Percentiles rank a stretch among this genome's conserved stretches.
Evolutionary conservation across 257 asterid genomes (phyloP).

Genomic region (Linaria vulgaris): DNA sequence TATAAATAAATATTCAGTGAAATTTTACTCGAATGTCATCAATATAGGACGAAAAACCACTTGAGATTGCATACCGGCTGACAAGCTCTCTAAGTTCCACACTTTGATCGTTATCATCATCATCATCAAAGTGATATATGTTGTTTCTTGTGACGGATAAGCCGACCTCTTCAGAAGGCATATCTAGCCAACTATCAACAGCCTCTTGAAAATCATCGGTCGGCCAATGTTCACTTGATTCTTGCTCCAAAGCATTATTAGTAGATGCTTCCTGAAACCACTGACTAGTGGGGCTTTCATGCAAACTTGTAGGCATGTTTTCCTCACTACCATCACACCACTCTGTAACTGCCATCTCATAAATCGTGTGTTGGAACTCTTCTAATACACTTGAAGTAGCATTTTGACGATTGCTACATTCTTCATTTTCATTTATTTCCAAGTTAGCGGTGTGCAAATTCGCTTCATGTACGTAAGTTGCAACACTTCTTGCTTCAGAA

Average conservation of each 20-base stretch:
- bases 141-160: conserved; percentile 41
- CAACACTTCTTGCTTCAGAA: conserved; percentile 31
- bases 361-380: conserved; percentile 24
- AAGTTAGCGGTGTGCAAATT: conserved; percentile 22
- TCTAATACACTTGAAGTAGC: conserved; percentile 33
- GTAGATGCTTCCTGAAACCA: conserved; percentile 42
- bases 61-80: conserved; percentile 55
- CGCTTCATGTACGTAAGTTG: conserved; percentile 17
- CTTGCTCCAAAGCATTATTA: conserved; percentile 35
- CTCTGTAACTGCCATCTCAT: too few relatives aligned
- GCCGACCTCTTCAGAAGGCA: conserved; percentile 54
- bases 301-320: conserved; percentile 34
- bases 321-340: conserved; percentile 34
- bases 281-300: conserved; percentile 35
- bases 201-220: conserved; percentile 56
- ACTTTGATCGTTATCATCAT: conserved; percentile 59
- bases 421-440: conserved; percentile 38
- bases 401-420: conserved; percentile 36
- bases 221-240: conserved; percentile 57
- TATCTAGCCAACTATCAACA: conserved; percentile 63
- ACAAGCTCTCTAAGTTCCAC: conserved; percentile 79
- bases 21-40: too few relatives aligned
- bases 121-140: conserved; percentile 46
- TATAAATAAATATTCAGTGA: conserved; percentile 13
- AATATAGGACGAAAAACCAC: not conserved